Conservation (phyloP, 331 rosid species). For the Saraca asoca region DNA sequence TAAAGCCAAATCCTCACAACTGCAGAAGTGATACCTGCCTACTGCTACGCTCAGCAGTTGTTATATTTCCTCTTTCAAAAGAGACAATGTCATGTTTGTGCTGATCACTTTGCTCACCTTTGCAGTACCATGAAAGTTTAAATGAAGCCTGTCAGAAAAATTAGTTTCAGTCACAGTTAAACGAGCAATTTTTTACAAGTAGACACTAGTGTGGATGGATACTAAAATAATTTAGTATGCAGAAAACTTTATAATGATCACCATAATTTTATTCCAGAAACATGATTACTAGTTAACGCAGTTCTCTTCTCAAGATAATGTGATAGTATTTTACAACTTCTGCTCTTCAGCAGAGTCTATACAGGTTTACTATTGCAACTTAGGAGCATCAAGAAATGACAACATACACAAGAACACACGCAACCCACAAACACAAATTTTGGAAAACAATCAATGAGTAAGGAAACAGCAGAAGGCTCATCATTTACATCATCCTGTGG, state of each 20-base stretch:
- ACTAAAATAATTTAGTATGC: slow-evolving; percentile 13
- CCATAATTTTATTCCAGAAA: slow-evolving; percentile 11
- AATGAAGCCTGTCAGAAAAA: slow-evolving; percentile 69
- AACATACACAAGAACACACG: not conserved
- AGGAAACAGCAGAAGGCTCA: slow-evolving; percentile 10
- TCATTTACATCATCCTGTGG: slow-evolving; percentile 19
- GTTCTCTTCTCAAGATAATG: slow-evolving; percentile 12
- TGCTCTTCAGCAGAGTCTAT: slow-evolving; percentile 28
- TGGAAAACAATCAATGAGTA: slow-evolving; percentile 26
- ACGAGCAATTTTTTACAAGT: slow-evolving; percentile 5
- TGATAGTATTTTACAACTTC: slow-evolving; percentile 16
- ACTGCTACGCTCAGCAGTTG: slow-evolving; percentile 93
- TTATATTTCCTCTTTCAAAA: slow-evolving; percentile 89
- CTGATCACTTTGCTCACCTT: slow-evolving; percentile 81
- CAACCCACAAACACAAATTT: not conserved
- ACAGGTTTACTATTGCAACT: not conserved
- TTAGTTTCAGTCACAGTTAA: slow-evolving; percentile 28
- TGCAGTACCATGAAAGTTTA: slow-evolving; percentile 89
- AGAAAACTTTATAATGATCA: slow-evolving; percentile 21
- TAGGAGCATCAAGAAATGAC: slow-evolving; percentile 29
- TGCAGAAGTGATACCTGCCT: slow-evolving; percentile 67
- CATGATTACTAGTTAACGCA: slow-evolving; percentile 18
- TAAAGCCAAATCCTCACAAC: slow-evolving; percentile 33
- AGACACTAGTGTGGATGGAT: not conserved
- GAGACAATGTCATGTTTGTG: slow-evolving; percentile 91